Evolutionary conservation across 1,139 yeast genomes (phyloP), one percentile per base, ranked within the genome.

Genomic region (Yamadazyma friedrichii): DNA sequence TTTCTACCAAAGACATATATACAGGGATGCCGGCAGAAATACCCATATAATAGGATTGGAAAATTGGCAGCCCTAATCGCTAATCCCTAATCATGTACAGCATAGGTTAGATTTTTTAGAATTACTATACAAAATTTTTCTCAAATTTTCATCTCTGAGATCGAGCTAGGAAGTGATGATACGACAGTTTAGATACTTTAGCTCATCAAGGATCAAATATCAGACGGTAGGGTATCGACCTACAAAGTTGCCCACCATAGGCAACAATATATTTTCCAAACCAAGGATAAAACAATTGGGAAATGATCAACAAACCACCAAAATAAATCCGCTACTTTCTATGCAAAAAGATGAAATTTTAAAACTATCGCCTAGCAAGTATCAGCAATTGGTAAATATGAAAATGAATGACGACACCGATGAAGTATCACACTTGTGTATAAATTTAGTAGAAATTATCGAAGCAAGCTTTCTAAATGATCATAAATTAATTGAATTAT

Each of bases 1-100:
- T 57, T 84, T 91, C 52, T 77, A 78, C 57, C 98, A 91, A 58
- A 59, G 74, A 41, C 61, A 58, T 43, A 42, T 71, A 9, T 72
- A 72, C 49, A 55, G 66, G 41, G 43, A 59, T 36, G 51, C 56
- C 3, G 66, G 65, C 2, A 49, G 41, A 12, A 54, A 58, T 36
- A 60, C 70, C 1, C 42, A 49, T 11, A 56, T 53, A 22, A 62
- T 68, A 58, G 45, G 47, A 2, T 46, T 67, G 53, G 62, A 59
- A 15, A 52, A 30, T 16, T 50, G 51, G 52, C 36, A 33, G 1
- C 16, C 30, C 4, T 37, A 37, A 24, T 5, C 24, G 20, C 20
- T 30, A 10, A 8, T 20, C 24, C 3, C 9, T 31, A 12, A 31
- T 20, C 24, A 20, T 20, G 12, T 9, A 6, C 6, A 31, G 10